Evolutionary conservation across 208 protist species (phyloP).

Genomic region (Crithidia fasciculata): DNA sequence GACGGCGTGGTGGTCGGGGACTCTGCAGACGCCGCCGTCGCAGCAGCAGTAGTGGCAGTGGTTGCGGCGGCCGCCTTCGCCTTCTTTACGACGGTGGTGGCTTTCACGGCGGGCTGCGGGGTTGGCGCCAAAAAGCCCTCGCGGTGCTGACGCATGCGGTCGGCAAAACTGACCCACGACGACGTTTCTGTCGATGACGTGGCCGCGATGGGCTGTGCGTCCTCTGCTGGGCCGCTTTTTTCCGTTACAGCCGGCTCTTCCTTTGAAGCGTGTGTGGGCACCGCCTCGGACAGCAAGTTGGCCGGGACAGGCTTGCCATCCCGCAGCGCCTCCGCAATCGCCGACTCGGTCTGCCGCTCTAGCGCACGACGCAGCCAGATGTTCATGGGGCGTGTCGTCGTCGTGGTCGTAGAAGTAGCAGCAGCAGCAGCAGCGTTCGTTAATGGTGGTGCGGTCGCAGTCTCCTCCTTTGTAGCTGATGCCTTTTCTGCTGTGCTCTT

Average conservation of each 20-base stretch:
- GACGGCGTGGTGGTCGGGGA: neutral
- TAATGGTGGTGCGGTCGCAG: neutral
- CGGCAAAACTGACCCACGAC: conserved; percentile 24
- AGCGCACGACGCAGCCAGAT: conserved; percentile 40
- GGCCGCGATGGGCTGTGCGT: neutral
- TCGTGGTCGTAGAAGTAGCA: neutral
- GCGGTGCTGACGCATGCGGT: conserved; percentile 42
- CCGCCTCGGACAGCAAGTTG: neutral
- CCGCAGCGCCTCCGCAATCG: conserved; percentile 18
- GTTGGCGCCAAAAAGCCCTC: conserved; percentile 30
- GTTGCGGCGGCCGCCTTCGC: conserved; percentile 18
- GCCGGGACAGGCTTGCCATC: conserved; percentile 30
- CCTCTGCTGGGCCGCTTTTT: neutral
- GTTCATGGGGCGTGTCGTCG: conserved; percentile 17
- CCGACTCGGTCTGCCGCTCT: conserved; percentile 33
- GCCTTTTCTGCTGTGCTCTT: neutral
- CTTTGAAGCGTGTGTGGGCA: neutral
- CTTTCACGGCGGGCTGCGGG: conserved; percentile 37
- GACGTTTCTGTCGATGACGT: conserved; percentile 6
- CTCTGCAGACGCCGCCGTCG: neutral
- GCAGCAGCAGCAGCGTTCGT: neutral
- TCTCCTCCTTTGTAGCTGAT: neutral
- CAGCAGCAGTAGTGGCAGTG: conserved; percentile 1
- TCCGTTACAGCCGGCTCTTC: too few relatives aligned
- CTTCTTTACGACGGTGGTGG: conserved; percentile 41